phyloP scores from a whole-genome alignment of 1,139 yeast genomes.

The Suhomyces taliae region DNA sequence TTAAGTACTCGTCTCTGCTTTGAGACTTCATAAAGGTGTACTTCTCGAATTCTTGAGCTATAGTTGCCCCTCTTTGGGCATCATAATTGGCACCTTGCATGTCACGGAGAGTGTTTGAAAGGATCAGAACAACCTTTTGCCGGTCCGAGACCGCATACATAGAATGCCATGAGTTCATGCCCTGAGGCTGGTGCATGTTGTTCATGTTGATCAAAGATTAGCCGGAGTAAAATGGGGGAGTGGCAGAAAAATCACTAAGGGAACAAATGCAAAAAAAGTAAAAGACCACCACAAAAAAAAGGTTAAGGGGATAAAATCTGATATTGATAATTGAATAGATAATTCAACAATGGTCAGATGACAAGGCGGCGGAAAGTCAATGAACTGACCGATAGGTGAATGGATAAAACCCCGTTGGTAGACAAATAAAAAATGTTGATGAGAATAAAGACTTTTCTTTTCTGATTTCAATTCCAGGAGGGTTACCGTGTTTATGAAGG shows the following conservation, averaged over 20 bases:
- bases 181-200: conserved; percentile 23
- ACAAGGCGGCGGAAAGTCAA: no score
- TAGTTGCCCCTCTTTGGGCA: conserved; percentile 38
- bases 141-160: conserved; percentile 41
- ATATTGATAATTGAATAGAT: no score
- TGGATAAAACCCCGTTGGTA: no score
- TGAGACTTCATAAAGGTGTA: conserved; percentile 41
- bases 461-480: no score
- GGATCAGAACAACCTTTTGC: conserved; percentile 43
- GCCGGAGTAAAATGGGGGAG: background rate
- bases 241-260: background rate
- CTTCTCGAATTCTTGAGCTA: conserved; percentile 50
- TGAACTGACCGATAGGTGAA: no score
- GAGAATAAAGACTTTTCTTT: no score
- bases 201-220: conserved; percentile 5
- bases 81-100: conserved; percentile 38
- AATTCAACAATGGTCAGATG: no score
- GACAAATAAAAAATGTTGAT: no score
- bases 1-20: conserved; percentile 42
- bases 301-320: no score
- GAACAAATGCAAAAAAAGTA: background rate
- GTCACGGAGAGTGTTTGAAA: conserved; percentile 41
- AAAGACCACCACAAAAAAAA: no score
- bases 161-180: conserved; percentile 41
- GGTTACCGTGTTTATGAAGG: no score